Conservation (phyloP, 2,329 filamentous ascomycete genomes). For the Leptographium lundbergii region DNA sequence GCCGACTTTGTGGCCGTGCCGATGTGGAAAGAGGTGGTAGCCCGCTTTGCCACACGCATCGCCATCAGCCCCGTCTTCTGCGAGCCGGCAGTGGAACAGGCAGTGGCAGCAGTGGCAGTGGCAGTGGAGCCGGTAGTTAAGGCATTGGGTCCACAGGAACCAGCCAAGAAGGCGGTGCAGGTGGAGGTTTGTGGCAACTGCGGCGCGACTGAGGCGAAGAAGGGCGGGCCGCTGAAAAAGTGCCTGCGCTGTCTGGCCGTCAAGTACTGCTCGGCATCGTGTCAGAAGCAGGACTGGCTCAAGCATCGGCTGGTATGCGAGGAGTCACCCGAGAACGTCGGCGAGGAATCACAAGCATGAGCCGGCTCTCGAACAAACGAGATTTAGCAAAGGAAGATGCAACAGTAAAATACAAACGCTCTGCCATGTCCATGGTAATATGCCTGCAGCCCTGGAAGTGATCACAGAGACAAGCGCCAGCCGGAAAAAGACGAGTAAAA, state of each 20-base stretch:
- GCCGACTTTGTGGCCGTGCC: conserved; percentile 26
- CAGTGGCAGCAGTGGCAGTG: not conserved
- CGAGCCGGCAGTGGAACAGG: conserved; percentile 26
- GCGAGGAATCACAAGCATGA: not conserved
- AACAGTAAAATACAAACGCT: not conserved
- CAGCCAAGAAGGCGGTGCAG: not conserved
- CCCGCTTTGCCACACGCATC: conserved; percentile 35
- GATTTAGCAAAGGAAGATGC: not conserved
- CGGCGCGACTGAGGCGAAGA: conserved; percentile 17
- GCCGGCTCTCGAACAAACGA: not conserved
- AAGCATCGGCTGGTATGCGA: conserved; percentile 22
- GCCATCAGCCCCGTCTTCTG: conserved; percentile 44
- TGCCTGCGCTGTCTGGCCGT: conserved; percentile 31
- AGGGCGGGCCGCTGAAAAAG: conserved; percentile 24
- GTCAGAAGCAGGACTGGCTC: conserved; percentile 42
- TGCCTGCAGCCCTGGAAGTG: not conserved
- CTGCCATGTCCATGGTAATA: not conserved
- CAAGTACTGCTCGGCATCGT: conserved; percentile 38
- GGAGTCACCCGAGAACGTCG: not conserved
- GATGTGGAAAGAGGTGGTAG: conserved; percentile 27
- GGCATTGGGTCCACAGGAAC: conserved; percentile 16
- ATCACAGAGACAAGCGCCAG: not conserved
- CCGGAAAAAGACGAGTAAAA: not conserved
- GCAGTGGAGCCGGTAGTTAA: conserved; percentile 6
- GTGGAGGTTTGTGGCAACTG: conserved; percentile 24